These are phyloP conservation scores for Osmanthus fragrans DNA, from an alignment of 257 asterid genomes.

Conservation along the genomic window DNA sequence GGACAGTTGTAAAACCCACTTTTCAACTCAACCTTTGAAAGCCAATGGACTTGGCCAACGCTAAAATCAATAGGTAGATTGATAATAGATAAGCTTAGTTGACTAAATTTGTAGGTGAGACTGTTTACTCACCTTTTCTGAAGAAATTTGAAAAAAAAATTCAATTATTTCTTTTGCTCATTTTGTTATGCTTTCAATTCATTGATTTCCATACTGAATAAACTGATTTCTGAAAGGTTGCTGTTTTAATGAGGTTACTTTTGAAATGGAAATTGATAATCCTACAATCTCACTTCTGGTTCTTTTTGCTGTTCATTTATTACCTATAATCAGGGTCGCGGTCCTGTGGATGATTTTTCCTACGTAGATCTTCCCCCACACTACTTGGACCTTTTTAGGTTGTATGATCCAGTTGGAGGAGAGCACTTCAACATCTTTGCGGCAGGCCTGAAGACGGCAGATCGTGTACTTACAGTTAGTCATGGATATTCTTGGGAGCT, in stretches of 20 bases:
- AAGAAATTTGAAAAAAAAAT: not conserved
- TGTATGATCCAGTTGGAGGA: slow-evolving; percentile 90
- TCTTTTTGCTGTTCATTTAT: slow-evolving; percentile 8
- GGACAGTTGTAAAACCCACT: not conserved
- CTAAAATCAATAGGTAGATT: not conserved
- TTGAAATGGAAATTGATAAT: not conserved
- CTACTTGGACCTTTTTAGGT: slow-evolving; percentile 63
- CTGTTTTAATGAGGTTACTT: not conserved
- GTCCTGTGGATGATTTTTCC: slow-evolving; percentile 73
- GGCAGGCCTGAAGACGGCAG: slow-evolving; percentile 87
- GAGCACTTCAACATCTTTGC: slow-evolving; percentile 94
- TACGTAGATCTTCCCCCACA: slow-evolving; percentile 73
- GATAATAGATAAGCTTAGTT: not conserved
- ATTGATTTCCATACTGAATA: not conserved
- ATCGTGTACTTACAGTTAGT: slow-evolving; percentile 86
- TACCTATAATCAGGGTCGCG: slow-evolving; percentile 73
- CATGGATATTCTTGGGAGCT: slow-evolving; percentile 91
- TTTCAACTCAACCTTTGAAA: not conserved
- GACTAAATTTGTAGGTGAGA: not conserved
- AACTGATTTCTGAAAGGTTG: not conserved
- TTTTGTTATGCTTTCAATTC: not conserved
- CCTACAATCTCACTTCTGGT: not conserved
- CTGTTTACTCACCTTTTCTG: not conserved
- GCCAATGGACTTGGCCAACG: not conserved
- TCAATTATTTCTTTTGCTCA: not conserved